Conservation (phyloP, 164 flowering plant species). For the grape (Vitis vinifera) region DNA sequence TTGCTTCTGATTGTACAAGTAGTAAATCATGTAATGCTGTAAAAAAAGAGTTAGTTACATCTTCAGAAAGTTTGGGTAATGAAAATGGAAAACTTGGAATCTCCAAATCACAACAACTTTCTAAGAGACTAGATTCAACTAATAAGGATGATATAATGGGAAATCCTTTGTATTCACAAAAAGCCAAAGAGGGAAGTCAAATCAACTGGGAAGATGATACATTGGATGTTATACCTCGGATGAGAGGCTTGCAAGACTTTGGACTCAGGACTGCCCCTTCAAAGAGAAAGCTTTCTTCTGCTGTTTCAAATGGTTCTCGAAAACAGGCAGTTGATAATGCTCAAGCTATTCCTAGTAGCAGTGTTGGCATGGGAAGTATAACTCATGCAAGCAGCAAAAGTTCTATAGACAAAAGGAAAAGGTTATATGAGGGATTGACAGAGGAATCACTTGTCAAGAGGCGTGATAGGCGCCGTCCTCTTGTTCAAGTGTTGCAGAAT, state of each 20-base stretch:
- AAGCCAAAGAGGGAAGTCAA: slow-evolving; percentile 34
- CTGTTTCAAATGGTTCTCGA: slow-evolving; percentile 29
- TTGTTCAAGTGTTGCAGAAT: slow-evolving; percentile 47
- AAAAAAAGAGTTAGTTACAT: slow-evolving; percentile 28
- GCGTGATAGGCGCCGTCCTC: slow-evolving; percentile 48
- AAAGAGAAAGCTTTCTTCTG: slow-evolving; percentile 36
- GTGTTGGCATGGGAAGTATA: slow-evolving; percentile 25
- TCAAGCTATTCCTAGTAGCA: slow-evolving; percentile 24
- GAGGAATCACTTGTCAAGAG: slow-evolving; percentile 38
- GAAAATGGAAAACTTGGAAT: slow-evolving; percentile 32
- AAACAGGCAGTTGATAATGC: slow-evolving; percentile 23
- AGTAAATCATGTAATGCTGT: slow-evolving; percentile 29
- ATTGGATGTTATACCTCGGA: slow-evolving; percentile 49
- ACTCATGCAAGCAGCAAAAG: slow-evolving; percentile 33
- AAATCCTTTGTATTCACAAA: slow-evolving; percentile 19
- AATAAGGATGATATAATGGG: slow-evolving; percentile 30
- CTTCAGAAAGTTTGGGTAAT: slow-evolving; percentile 36
- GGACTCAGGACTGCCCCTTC: slow-evolving; percentile 56
- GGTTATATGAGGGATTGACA: slow-evolving; percentile 28
- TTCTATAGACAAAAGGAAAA: slow-evolving; percentile 37
- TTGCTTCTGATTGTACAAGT: slow-evolving; percentile 29
- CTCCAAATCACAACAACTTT: slow-evolving; percentile 29
- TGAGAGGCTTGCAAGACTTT: slow-evolving; percentile 82
- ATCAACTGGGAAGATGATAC: slow-evolving; percentile 45
- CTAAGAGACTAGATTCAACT: slow-evolving; percentile 24